Percentiles rank a stretch among this genome's conserved stretches.
phyloP scores from a whole-genome alignment of 2,329 filamentous ascomycete species.

The Zasmidium cellare region DNA sequence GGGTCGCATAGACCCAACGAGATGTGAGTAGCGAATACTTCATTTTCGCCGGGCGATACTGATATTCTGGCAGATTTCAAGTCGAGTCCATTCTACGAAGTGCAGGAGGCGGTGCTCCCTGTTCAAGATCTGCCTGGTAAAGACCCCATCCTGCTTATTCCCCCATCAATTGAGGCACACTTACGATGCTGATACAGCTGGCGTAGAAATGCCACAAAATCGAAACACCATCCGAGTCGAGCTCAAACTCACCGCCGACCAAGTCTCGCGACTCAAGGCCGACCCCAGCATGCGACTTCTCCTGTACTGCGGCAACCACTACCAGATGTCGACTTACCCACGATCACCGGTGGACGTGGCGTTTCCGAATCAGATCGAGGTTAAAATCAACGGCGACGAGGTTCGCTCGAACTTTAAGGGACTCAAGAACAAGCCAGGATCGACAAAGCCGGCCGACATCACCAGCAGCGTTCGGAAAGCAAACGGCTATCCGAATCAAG shows the following conservation, averaged over 20 bases:
- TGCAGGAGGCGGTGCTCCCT: slow-evolving; percentile 64
- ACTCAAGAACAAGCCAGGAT: slow-evolving; percentile 92
- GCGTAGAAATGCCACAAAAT: slow-evolving; percentile 59
- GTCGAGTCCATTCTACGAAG: slow-evolving; percentile 80
- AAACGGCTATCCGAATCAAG: slow-evolving; percentile 69
- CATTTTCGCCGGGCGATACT: background rate
- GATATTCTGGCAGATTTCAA: slow-evolving; percentile 55
- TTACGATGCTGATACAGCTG: slow-evolving; percentile 33
- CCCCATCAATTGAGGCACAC: slow-evolving; percentile 21
- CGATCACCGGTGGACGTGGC: slow-evolving; percentile 64
- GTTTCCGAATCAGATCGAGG: slow-evolving; percentile 89
- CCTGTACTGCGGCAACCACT: slow-evolving; percentile 71
- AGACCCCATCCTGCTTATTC: slow-evolving; percentile 27
- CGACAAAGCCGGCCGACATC: slow-evolving; percentile 89
- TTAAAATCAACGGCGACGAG: slow-evolving; percentile 85
- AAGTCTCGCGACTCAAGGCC: slow-evolving; percentile 56
- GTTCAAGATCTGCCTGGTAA: slow-evolving; percentile 72
- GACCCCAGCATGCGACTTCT: slow-evolving; percentile 71
- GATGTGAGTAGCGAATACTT: background rate
- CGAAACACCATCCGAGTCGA: slow-evolving; percentile 60
- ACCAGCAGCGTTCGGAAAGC: slow-evolving; percentile 72
- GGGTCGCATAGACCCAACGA: background rate
- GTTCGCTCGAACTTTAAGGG: slow-evolving; percentile 92
- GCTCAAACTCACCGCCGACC: slow-evolving; percentile 57
- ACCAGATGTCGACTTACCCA: slow-evolving; percentile 56